phyloP scores from a whole-genome alignment of 1,139 yeast genomes.

The Lizanozyma gosingica region DNA sequence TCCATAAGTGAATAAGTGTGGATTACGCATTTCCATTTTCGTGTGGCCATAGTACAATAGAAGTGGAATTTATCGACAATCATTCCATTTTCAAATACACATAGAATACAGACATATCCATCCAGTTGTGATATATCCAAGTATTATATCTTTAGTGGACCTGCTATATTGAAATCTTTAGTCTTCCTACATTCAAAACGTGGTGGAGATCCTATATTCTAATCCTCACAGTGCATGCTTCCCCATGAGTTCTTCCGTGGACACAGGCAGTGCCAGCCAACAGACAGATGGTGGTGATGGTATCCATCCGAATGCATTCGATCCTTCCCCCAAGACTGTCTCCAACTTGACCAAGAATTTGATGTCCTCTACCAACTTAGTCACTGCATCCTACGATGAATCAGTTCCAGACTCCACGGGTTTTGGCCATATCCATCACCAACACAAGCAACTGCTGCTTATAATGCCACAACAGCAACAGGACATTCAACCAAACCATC shows the following conservation, averaged over 20 bases:
- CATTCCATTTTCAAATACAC: too few species aligned
- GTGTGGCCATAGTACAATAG: too few species aligned
- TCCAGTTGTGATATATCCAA: too few species aligned
- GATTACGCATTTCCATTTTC: too few species aligned
- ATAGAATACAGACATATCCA: too few species aligned
- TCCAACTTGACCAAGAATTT: conserved; percentile 35
- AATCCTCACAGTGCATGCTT: not conserved
- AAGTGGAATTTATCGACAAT: too few species aligned
- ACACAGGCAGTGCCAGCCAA: not conserved
- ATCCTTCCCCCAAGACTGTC: conserved; percentile 14
- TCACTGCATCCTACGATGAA: conserved; percentile 1
- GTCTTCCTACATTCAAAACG: too few species aligned
- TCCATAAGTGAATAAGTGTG: too few species aligned
- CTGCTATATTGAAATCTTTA: too few species aligned
- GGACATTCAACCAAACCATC: not conserved
- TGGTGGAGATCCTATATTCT: too few species aligned
- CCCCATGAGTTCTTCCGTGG: too few species aligned
- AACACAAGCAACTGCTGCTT: conserved; percentile 2
- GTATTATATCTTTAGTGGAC: too few species aligned
- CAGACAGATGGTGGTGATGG: not conserved
- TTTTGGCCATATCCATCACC: conserved; percentile 2
- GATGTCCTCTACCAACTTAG: conserved; percentile 12
- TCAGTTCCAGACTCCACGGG: conserved; percentile 1
- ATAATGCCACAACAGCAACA: conserved; percentile 1
- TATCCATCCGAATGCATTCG: conserved; percentile 6